These are phyloP conservation scores for Parathielavia appendiculata DNA, from an alignment of 495 filamentous ascomycete genomes.

Conservation along the genomic window DNA sequence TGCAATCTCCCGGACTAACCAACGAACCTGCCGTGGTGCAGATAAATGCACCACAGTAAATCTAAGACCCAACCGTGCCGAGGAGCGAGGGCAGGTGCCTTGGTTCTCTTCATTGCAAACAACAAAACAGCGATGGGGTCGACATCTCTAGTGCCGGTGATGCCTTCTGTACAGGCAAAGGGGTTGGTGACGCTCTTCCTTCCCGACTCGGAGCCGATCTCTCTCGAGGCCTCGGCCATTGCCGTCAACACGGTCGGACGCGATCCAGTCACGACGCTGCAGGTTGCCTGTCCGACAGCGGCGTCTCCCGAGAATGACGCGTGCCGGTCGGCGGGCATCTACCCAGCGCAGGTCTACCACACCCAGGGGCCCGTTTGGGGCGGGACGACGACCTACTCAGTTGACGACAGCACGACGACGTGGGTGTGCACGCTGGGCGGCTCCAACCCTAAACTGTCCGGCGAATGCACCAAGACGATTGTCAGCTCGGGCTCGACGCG, in stretches of 20 bases:
- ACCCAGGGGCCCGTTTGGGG: slow-evolving; percentile 7
- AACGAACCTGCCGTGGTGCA: too few species aligned
- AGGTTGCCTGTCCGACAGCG: slow-evolving; percentile 8
- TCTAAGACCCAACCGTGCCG: too few species aligned
- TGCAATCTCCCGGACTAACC: too few species aligned
- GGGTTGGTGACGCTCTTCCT: slow-evolving; percentile 1
- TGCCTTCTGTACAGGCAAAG: too few species aligned
- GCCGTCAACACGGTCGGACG: neutral
- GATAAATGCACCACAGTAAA: too few species aligned
- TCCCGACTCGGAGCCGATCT: slow-evolving; percentile 7
- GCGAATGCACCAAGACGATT: slow-evolving; percentile 2
- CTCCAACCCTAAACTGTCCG: neutral
- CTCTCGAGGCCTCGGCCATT: slow-evolving; percentile 5
- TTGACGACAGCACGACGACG: slow-evolving; percentile 11
- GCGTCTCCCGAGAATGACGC: slow-evolving; percentile 8
- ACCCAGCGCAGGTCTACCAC: slow-evolving; percentile 11
- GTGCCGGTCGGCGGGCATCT: slow-evolving; percentile 6
- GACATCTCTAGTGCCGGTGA: too few species aligned
- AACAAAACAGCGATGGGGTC: too few species aligned
- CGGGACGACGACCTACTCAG: slow-evolving; percentile 10
- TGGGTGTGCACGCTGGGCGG: slow-evolving; percentile 8
- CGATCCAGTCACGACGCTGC: neutral
- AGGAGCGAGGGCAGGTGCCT: too few species aligned
- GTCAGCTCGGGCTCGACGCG: slow-evolving; percentile 4
- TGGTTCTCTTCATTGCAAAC: too few species aligned